Conservation (phyloP, 768 basidiomycete species). For the Leccinum barrowsii region DNA sequence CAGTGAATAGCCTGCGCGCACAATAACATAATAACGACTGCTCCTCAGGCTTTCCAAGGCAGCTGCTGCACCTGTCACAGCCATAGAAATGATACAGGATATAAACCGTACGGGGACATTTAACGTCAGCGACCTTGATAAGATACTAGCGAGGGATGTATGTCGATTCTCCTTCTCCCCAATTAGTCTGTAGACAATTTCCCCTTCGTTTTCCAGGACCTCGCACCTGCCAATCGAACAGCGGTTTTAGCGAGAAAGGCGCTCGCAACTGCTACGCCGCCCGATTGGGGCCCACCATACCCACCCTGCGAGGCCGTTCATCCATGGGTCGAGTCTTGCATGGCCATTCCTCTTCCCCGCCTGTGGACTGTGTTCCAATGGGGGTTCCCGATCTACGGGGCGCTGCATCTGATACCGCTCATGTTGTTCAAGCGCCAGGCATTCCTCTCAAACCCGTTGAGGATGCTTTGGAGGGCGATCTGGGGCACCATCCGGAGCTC, state of each 20-base stretch:
- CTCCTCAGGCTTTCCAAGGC: slow-evolving; percentile 67
- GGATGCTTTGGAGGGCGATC: slow-evolving; percentile 60
- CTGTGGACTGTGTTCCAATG: slow-evolving; percentile 79
- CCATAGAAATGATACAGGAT: slow-evolving; percentile 56
- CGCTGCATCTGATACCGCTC: slow-evolving; percentile 84
- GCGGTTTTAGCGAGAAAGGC: slow-evolving; percentile 44
- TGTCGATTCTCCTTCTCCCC: slow-evolving; percentile 8
- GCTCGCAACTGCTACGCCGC: slow-evolving; percentile 29
- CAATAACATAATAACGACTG: not conserved
- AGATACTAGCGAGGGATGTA: slow-evolving; percentile 48
- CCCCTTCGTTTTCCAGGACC: slow-evolving; percentile 40
- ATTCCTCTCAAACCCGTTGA: slow-evolving; percentile 62
- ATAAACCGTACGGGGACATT: slow-evolving; percentile 58
- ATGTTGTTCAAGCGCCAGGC: slow-evolving; percentile 73
- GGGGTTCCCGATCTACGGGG: slow-evolving; percentile 84
- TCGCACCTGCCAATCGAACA: slow-evolving; percentile 48
- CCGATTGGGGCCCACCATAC: slow-evolving; percentile 49
- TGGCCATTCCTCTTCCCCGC: slow-evolving; percentile 45
- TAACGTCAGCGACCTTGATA: slow-evolving; percentile 54
- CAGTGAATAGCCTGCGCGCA: slow-evolving; percentile 9
- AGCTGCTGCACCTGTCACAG: slow-evolving; percentile 55
- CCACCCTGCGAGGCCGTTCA: slow-evolving; percentile 74
- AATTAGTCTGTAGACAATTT: not conserved
- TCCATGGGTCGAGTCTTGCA: slow-evolving; percentile 59
- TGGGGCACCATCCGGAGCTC: slow-evolving; percentile 80